phyloP scores from a whole-genome alignment of 2,329 filamentous ascomycete genomes.

The Exophiala lecanii-corni region DNA sequence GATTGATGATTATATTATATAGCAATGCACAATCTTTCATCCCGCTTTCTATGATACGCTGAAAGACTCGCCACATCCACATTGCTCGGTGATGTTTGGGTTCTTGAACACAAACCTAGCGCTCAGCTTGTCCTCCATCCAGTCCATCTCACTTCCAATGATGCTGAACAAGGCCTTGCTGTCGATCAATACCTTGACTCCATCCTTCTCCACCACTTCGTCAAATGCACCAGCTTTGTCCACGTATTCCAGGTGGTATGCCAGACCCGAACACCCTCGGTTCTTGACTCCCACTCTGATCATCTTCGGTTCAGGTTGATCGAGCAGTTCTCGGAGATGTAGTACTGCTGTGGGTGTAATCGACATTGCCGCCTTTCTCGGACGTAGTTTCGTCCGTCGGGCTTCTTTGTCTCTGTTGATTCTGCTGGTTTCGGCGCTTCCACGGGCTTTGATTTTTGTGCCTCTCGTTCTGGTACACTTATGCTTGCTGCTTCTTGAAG shows the following conservation, averaged over 20 bases:
- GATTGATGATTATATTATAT: too few species aligned
- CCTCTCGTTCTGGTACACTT: conserved; percentile 57
- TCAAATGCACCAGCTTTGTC: conserved; percentile 86
- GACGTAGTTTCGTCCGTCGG: conserved; percentile 62
- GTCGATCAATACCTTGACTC: conserved; percentile 91
- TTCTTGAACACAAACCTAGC: conserved; percentile 92
- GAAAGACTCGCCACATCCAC: conserved; percentile 94
- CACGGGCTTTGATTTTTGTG: conserved; percentile 60
- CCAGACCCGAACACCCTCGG: conserved; percentile 85
- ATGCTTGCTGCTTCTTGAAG: conserved; percentile 36
- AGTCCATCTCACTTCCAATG: conserved; percentile 98
- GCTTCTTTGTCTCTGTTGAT: conserved; percentile 40
- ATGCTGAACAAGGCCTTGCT: conserved; percentile 97
- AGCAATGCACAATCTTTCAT: conserved; percentile 1
- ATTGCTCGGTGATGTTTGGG: conserved; percentile 97
- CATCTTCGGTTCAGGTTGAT: conserved; percentile 83
- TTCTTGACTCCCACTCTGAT: conserved; percentile 94
- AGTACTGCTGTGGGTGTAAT: conserved; percentile 74
- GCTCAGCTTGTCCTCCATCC: conserved; percentile 92
- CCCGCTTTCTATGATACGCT: conserved; percentile 55
- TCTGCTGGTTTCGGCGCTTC: conserved; percentile 10
- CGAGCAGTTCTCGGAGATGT: conserved; percentile 70
- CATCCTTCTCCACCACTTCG: conserved; percentile 90
- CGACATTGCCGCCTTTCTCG: conserved; percentile 87
- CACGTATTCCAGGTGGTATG: conserved; percentile 92